Evolutionary conservation across 805 yeast species (phyloP).

Genomic region (Yarrowia yakushimensis): DNA sequence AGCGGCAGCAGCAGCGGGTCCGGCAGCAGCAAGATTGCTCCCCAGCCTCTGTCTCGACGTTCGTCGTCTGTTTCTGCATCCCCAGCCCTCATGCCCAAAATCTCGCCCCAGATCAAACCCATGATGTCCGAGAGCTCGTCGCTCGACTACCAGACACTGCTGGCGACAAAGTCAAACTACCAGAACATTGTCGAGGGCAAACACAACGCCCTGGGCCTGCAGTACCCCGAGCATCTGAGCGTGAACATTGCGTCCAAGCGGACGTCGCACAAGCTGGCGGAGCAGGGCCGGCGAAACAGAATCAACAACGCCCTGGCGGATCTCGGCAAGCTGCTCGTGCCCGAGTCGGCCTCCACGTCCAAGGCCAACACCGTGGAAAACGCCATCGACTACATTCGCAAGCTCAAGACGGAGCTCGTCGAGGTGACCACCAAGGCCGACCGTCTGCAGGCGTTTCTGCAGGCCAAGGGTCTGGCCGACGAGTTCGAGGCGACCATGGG

Average conservation of each 20-base stretch:
- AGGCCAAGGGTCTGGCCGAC: constrained; percentile 9
- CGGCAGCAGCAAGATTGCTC: not conserved
- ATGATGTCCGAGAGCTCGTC: constrained; percentile 4
- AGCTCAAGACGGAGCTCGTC: constrained; percentile 42
- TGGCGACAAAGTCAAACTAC: constrained; percentile 43
- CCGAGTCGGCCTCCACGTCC: constrained; percentile 57
- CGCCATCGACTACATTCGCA: constrained; percentile 66
- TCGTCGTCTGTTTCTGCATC: constrained; percentile 28
- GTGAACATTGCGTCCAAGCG: constrained; percentile 49
- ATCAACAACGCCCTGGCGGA: constrained; percentile 85
- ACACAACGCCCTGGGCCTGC: constrained; percentile 42
- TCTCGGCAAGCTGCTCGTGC: constrained; percentile 64
- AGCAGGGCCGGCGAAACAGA: constrained; percentile 91
- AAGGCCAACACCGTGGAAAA: constrained; percentile 95
- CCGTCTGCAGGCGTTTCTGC: constrained; percentile 1
- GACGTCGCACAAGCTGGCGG: constrained; percentile 84
- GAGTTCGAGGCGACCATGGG: constrained; percentile 23
- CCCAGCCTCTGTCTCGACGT: constrained; percentile 9
- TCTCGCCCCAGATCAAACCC: constrained; percentile 31
- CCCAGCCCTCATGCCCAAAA: constrained; percentile 34
- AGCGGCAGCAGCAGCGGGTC: not conserved
- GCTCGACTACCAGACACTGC: constrained; percentile 29
- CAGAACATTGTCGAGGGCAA: constrained; percentile 45
- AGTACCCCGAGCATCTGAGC: constrained; percentile 43
- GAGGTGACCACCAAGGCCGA: constrained; percentile 26